Base-by-base conservation (phyloP, 306 rosid genomes). In the Lupinus albus region DNA sequence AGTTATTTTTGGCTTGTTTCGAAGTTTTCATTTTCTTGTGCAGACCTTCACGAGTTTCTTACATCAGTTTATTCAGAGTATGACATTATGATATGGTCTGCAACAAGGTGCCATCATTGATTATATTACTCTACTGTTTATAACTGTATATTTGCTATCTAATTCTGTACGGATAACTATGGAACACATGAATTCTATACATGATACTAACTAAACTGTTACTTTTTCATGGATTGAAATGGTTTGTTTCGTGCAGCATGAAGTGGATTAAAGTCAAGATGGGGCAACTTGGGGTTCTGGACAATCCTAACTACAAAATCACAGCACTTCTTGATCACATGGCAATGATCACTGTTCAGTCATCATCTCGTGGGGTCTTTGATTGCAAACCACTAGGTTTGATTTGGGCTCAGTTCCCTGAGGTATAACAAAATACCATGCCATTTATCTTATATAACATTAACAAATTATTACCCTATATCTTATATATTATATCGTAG, bases 51-150 rank as follows among this genome's bases (percentile, higher is more conserved):
- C 2, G 99, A 93, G 81, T 93, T 93, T 79, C 94, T 90, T 57
- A 76, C 99, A 15, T 76, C 97, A 59, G 99, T 78, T 56, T 90
- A 90, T 74, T 67, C 96, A 0, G 92, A 90, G 75, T 93, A 86
- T 67, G 99, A 90, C 79, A 88, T 93, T 72, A 89, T 93, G 88
- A 93, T 93, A 77, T 89, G 99, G 99, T 93, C 99, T 39, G 99
- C 99, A 30, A 93, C 99, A 71, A 86, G 98, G 98, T 89, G 35
- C 64, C 66, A 44, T 65, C 72, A 45, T 79, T 64, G 49, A 25
- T 65, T 74, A 49, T 79, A n/a, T 61, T 46, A 25, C 54, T 36
- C 16, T 48, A 8, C 17, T 6, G 39, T 47, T 38, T 45, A 6
- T 21, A 17, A 12, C 9, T 17, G 17, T 18, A 3, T 36, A 49